phyloP scores from a whole-genome alignment of 2,329 filamentous ascomycete species.

The Didymella pomorum region DNA sequence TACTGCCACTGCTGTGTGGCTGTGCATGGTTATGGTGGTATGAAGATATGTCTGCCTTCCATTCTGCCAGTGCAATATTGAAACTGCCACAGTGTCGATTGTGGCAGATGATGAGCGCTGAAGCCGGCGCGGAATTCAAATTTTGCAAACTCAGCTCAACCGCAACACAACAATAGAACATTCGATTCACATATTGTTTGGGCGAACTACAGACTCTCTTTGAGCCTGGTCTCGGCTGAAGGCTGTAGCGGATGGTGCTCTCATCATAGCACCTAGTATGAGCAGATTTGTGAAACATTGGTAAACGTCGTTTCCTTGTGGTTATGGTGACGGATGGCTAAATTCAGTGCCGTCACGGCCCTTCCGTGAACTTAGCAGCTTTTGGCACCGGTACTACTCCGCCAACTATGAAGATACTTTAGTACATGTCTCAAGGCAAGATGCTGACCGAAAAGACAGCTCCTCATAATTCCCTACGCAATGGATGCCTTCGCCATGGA shows the following conservation, averaged over 20 bases:
- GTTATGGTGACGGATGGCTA: neutral
- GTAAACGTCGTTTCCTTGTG: neutral
- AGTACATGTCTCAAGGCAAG: neutral
- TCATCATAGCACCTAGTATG: neutral
- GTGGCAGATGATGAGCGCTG: too few relatives aligned
- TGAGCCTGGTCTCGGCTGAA: neutral
- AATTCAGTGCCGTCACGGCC: neutral
- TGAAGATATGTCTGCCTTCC: too few relatives aligned
- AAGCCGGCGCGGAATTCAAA: too few relatives aligned
- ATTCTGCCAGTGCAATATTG: too few relatives aligned
- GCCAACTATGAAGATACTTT: neutral
- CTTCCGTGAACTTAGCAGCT: neutral
- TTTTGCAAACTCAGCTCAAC: neutral
- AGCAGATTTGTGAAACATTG: neutral
- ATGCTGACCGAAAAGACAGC: neutral
- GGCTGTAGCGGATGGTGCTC: neutral
- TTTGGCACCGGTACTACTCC: neutral
- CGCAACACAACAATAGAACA: neutral
- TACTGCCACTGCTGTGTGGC: too few relatives aligned
- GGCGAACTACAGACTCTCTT: neutral
- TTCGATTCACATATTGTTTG: neutral
- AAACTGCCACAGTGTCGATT: too few relatives aligned
- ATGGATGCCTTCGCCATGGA: neutral
- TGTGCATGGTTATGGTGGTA: too few relatives aligned
- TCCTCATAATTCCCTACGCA: neutral